Evolutionary conservation across 345 rosid species (phyloP).

Genomic region (Aquilaria malaccensis): DNA sequence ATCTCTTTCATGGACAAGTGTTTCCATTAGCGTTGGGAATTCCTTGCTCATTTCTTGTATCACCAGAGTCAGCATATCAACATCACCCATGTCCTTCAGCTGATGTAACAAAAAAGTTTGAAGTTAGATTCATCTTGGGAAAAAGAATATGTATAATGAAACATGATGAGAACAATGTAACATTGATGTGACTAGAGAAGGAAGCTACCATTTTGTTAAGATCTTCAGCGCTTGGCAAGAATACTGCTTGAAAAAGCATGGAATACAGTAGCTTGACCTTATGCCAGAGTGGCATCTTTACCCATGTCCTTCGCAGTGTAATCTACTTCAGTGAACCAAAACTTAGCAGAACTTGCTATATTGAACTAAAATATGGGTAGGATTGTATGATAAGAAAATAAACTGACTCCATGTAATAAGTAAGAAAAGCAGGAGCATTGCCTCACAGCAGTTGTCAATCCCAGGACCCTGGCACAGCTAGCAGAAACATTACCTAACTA

Average conservation of each 20-base stretch:
- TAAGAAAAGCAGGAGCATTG: too few species aligned
- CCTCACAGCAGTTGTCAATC: too few species aligned
- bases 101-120: conserved; percentile 23
- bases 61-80: conserved; percentile 92
- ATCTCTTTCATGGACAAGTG: conserved; percentile 94
- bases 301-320: conserved; percentile 74
- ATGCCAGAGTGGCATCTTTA: conserved; percentile 88
- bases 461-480: too few species aligned
- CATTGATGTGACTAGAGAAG: conserved; percentile 5
- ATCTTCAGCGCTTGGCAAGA: conserved; percentile 69
- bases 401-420: too few species aligned
- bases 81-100: conserved; percentile 91
- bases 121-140: neutral
- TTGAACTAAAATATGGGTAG: too few species aligned
- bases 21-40: conserved; percentile 90
- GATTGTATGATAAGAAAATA: too few species aligned
- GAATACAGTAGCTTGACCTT: conserved; percentile 63
- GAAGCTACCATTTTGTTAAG: conserved; percentile 72
- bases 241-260: conserved; percentile 66
- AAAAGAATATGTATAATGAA: neutral
- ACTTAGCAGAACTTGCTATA: neutral
- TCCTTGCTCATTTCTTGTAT: conserved; percentile 98
- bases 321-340: conserved; percentile 40
- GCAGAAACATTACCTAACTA: too few species aligned
- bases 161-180: neutral